Evolutionary conservation across 78 protist genomes (phyloP), one percentile per base, ranked within the genome.

Genomic region (Paratrimastix pyriformis): DNA sequence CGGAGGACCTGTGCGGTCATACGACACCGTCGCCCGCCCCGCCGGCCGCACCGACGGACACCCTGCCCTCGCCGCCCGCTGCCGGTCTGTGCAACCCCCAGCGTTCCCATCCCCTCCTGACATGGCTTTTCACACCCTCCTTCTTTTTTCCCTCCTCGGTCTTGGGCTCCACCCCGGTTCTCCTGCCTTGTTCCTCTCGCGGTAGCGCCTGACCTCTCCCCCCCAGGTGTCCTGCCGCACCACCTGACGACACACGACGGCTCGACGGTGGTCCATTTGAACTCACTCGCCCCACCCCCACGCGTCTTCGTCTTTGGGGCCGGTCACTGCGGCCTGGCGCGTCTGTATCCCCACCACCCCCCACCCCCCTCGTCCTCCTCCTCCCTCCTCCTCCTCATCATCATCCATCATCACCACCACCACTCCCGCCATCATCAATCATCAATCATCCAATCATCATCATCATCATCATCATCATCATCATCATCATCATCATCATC

Each of bases 321-420:
- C 24, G 68, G 68, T 33, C 68, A 62, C 37, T 62, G 68, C 21
- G 68, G 68, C 15, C 11, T 29, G 13, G 68, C 68, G 24, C 29
- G 68, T 62, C 37, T 62, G 68, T 62, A 15, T 21, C 11, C 13
- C 21, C 21, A 11, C 13, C 21, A 11, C 21, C 68, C 21, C 15
- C 21, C 21, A 26, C 18, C 21, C 21, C 21, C 21, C 35, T 21
- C 18, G 39, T 21, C 11, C 13, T 62, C 21, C 37, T 35, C 21
- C 37, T 62, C 68, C 21, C 15, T 52, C 21, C 21, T 26, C 21
- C 21, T 52, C 21, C 35, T 21, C 18, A 52, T 52, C 57, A 52
- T 52, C 21, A 26, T 52, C 57, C 18, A 52, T 52, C 21, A 21
- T 26, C 18, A 52, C 21, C 35, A 18, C 18, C 21, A 26, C 21